phyloP scores from a whole-genome alignment of 2,329 filamentous ascomycete genomes.

The Colletotrichum sp. region DNA sequence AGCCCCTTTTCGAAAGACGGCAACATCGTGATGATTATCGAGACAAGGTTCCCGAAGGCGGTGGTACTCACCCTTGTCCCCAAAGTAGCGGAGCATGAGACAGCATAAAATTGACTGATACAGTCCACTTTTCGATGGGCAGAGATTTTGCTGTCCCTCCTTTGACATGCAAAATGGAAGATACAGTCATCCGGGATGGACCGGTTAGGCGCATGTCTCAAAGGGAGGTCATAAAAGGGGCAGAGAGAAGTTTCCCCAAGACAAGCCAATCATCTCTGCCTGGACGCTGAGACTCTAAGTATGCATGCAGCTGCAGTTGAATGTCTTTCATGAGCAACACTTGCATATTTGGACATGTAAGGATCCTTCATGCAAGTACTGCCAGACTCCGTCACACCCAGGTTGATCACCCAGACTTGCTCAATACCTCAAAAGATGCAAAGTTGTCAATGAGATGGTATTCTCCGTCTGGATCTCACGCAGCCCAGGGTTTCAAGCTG shows the following conservation, averaged over 20 bases:
- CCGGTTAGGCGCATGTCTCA: not conserved
- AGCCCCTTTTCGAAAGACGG: not conserved
- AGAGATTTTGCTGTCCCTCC: not conserved
- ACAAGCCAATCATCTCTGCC: fast-evolving
- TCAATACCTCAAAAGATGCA: not conserved
- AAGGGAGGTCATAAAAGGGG: not conserved
- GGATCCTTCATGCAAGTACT: not conserved
- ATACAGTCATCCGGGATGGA: not conserved
- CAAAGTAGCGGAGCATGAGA: not conserved
- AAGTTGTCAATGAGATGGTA: fast-evolving
- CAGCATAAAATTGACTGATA: not conserved
- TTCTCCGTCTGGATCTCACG: fast-evolving
- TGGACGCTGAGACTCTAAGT: fast-evolving
- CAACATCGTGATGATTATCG: not conserved
- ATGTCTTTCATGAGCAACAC: not conserved
- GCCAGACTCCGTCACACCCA: not conserved
- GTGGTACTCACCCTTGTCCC: not conserved
- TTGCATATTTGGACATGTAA: not conserved
- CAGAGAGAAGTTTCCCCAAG: not conserved
- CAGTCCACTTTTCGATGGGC: not conserved
- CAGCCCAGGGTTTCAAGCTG: not conserved
- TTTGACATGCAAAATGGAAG: not conserved
- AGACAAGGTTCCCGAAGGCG: not conserved
- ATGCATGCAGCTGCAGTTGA: not conserved
- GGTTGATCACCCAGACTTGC: not conserved